These are phyloP conservation scores for Carallia brachiata DNA, from an alignment of 345 rosid species.

Conservation along the genomic window DNA sequence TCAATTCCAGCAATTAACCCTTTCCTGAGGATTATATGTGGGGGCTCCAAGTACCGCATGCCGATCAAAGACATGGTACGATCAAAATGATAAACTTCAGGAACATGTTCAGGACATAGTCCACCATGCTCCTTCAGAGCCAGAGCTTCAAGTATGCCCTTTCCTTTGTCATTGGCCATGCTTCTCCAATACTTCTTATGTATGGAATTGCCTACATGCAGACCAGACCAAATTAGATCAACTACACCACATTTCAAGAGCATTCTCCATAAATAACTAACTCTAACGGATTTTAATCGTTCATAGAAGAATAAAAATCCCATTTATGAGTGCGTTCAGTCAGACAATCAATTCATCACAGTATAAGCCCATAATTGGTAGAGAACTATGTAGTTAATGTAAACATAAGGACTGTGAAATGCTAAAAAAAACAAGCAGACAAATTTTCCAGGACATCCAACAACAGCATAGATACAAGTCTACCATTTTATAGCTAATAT, in stretches of 20 bases:
- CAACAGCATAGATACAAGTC: neutral
- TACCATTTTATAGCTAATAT: neutral
- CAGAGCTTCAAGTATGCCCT: conserved; percentile 74
- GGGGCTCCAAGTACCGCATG: conserved; percentile 87
- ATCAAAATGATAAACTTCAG: conserved; percentile 91
- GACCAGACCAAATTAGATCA: conserved; percentile 2
- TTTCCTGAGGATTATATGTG: conserved; percentile 84
- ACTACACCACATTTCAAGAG: neutral
- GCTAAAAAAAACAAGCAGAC: neutral
- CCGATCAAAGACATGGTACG: conserved; percentile 86
- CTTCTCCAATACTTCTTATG: conserved; percentile 78
- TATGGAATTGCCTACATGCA: conserved; percentile 80
- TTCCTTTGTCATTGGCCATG: conserved; percentile 97
- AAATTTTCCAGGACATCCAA: neutral
- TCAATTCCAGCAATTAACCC: conserved; percentile 79
- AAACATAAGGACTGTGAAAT: neutral
- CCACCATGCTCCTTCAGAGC: conserved; percentile 63
- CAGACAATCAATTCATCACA: too few species aligned
- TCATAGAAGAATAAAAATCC: neutral
- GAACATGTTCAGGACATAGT: conserved; percentile 73
- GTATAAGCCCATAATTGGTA: neutral
- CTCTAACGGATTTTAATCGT: neutral
- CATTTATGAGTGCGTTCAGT: too few species aligned
- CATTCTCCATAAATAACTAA: neutral
- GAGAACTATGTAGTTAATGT: neutral